Evolutionary conservation across 164 flowering plant genomes (phyloP).

Genomic region (Brasenia schreberi): DNA sequence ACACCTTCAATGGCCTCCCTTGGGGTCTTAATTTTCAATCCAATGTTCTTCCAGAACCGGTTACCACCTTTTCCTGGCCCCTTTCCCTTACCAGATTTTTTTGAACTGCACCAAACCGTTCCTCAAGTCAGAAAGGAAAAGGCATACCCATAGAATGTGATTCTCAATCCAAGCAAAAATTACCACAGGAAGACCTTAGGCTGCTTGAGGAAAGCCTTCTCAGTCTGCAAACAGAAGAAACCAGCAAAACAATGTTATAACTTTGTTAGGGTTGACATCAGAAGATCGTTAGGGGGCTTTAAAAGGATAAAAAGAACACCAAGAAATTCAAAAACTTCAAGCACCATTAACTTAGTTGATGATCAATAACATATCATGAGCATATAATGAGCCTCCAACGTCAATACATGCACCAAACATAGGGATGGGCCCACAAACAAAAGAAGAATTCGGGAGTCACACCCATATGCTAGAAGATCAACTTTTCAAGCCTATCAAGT

Average conservation of each 20-base stretch:
- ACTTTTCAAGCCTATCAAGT: no score
- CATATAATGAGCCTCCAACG: background rate
- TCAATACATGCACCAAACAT: background rate
- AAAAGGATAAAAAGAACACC: no score
- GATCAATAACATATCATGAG: background rate
- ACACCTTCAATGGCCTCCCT: conserved; percentile 13
- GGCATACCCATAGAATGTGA: background rate
- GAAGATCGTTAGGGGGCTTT: background rate
- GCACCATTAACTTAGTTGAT: background rate
- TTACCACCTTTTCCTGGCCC: conserved; percentile 49
- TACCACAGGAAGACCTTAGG: conserved; percentile 12
- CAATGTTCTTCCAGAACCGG: conserved; percentile 37
- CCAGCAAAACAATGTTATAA: background rate
- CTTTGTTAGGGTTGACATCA: background rate
- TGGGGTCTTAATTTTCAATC: conserved; percentile 18
- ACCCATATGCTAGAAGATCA: no score
- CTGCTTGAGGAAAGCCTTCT: conserved; percentile 16
- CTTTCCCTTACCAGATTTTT: conserved; percentile 44
- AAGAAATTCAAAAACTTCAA: no score
- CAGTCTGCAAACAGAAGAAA: conserved; percentile 6
- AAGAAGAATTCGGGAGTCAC: no score
- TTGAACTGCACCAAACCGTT: conserved; percentile 22
- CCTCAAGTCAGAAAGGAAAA: background rate
- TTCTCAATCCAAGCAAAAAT: background rate
- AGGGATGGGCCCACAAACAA: no score